These are phyloP conservation scores for Coffea canephora DNA, from an alignment of 257 asterid genomes.

Conservation along the genomic window DNA sequence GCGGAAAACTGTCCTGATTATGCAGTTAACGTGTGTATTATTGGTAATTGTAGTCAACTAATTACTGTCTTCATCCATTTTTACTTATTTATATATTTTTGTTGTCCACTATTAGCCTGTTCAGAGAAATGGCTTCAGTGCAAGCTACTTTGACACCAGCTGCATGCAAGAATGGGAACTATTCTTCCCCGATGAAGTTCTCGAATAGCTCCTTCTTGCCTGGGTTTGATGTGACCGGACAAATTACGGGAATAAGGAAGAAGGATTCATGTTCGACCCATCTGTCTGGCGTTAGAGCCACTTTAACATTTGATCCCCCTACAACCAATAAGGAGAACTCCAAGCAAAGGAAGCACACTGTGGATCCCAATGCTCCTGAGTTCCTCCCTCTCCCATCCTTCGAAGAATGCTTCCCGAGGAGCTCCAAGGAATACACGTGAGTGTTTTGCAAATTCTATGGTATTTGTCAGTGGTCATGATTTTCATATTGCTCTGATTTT, in stretches of 20 bases:
- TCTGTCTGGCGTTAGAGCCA: slow-evolving; percentile 48
- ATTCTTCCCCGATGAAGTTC: slow-evolving; percentile 41
- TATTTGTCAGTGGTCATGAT: no score
- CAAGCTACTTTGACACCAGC: slow-evolving; percentile 69
- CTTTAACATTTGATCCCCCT: slow-evolving; percentile 77
- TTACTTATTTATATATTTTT: neutral
- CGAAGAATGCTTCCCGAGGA: slow-evolving; percentile 88
- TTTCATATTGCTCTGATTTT: neutral
- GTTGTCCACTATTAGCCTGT: neutral
- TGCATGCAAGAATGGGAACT: slow-evolving; percentile 51
- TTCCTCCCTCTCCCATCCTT: slow-evolving; percentile 93
- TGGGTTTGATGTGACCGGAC: slow-evolving; percentile 49
- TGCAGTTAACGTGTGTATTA: neutral
- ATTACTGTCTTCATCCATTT: no score
- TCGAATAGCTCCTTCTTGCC: slow-evolving; percentile 50
- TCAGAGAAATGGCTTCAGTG: slow-evolving; percentile 63
- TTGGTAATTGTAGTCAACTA: neutral
- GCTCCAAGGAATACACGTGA: slow-evolving; percentile 84
- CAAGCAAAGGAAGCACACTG: slow-evolving; percentile 76
- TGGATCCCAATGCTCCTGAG: slow-evolving; percentile 85
- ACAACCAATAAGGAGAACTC: slow-evolving; percentile 42
- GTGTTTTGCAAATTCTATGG: neutral
- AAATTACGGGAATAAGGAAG: slow-evolving; percentile 22
- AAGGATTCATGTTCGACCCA: slow-evolving; percentile 33
- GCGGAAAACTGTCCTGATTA: no score